Evolutionary conservation across 352 stramenopile species (phyloP).

Genomic region (Phytophthora aleatoria): DNA sequence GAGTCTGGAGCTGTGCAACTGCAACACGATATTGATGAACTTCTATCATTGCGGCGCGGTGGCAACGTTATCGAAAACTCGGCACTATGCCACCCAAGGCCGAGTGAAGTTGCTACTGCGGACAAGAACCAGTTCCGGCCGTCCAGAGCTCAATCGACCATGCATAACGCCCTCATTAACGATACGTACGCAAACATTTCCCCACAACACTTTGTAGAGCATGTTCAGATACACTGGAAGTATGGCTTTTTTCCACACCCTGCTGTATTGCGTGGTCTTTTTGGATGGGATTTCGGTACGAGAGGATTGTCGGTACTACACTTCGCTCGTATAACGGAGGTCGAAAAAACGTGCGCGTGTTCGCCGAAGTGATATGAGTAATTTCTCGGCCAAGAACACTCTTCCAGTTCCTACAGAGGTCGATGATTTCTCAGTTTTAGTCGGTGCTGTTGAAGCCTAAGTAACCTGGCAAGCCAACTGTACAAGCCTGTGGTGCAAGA

Average conservation of each 20-base stretch:
- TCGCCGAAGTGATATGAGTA: background rate
- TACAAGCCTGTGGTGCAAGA: no score
- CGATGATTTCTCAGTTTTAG: background rate
- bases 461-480: background rate
- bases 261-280: constrained; percentile 16
- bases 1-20: no score
- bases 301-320: constrained; percentile 7
- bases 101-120: background rate
- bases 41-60: no score
- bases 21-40: no score
- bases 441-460: constrained; percentile 1
- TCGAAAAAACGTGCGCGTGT: background rate
- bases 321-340: constrained; percentile 6
- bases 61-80: no score
- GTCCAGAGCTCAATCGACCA: constrained; percentile 1
- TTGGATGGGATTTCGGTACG: constrained; percentile 19
- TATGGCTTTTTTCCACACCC: constrained; percentile 28
- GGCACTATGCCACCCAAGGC: no score
- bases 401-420: background rate
- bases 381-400: constrained; percentile 20
- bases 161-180: background rate
- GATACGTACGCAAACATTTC: constrained; percentile 12
- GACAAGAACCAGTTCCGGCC: constrained; percentile 1
- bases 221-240: constrained; percentile 17
- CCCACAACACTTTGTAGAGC: constrained; percentile 16